Percentiles rank a stretch among this genome's conserved stretches.
Evolutionary conservation across 163 green algal species (phyloP).

Genomic region (Chlamydomonas reinhardtii): DNA sequence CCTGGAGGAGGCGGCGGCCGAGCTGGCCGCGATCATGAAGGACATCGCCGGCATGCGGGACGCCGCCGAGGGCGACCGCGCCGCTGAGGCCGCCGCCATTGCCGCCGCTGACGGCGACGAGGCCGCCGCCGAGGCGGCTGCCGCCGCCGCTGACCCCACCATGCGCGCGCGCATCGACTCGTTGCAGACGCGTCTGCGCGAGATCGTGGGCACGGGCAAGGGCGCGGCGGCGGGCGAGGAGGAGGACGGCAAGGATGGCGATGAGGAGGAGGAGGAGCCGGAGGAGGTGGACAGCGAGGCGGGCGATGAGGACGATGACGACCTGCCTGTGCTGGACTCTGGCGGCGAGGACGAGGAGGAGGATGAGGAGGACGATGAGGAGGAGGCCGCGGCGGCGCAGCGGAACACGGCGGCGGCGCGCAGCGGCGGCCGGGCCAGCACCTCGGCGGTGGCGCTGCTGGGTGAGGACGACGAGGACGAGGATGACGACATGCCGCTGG

Average conservation of each 20-base stretch:
- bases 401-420: background rate
- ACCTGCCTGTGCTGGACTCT: conserved; percentile 41
- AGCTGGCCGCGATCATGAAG: conserved; percentile 85
- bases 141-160: conserved; percentile 14
- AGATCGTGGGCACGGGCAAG: conserved; percentile 29
- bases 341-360: conserved; percentile 28
- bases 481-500: conserved; percentile 31
- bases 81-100: background rate
- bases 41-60: conserved; percentile 72
- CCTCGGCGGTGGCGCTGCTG: conserved; percentile 1
- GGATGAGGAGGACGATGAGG: conserved; percentile 47
- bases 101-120: background rate
- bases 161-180: conserved; percentile 47
- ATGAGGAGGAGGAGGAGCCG: conserved; percentile 45
- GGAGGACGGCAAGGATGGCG: too few relatives aligned
- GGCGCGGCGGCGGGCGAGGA: conserved; percentile 43
- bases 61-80: conserved; percentile 37
- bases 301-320: conserved; percentile 51
- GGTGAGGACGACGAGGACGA: conserved; percentile 50
- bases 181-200: conserved; percentile 43
- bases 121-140: conserved; percentile 39
- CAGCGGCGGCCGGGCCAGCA: background rate
- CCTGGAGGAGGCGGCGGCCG: conserved; percentile 86
- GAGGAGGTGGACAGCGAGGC: conserved; percentile 51
- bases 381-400: background rate